phyloP scores from a whole-genome alignment of 768 basidiomycete species.

The Tephrocybe sp. region DNA sequence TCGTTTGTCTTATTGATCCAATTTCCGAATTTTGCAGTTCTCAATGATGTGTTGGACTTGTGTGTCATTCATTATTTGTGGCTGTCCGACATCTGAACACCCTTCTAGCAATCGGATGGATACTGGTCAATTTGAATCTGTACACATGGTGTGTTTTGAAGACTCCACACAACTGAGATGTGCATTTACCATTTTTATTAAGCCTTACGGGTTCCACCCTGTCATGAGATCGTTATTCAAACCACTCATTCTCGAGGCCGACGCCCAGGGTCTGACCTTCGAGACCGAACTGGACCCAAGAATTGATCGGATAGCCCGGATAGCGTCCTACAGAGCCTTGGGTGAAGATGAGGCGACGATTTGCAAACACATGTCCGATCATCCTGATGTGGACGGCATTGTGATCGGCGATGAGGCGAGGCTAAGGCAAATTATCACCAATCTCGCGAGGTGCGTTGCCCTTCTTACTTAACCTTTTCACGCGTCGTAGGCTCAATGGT shows the following conservation, averaged over 20 bases:
- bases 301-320: conserved; percentile 66
- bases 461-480: not conserved
- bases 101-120: conserved; percentile 75
- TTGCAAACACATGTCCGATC: conserved; percentile 35
- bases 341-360: conserved; percentile 47
- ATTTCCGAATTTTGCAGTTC: conserved; percentile 38
- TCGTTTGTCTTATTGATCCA: conserved; percentile 2
- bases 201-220: conserved; percentile 77
- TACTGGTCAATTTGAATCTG: conserved; percentile 77
- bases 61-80: conserved; percentile 30
- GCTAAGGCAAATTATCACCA: conserved; percentile 77
- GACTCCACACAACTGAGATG: not conserved
- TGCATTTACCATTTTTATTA: not conserved
- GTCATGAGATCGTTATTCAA: conserved; percentile 73
- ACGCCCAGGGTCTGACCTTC: conserved; percentile 65
- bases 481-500: not conserved
- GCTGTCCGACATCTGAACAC: conserved; percentile 4
- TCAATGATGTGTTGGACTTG: conserved; percentile 83
- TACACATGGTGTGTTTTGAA: conserved; percentile 40
- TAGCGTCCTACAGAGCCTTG: conserved; percentile 57
- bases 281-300: conserved; percentile 63
- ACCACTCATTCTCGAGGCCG: conserved; percentile 63
- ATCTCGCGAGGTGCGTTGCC: conserved; percentile 63
- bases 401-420: conserved; percentile 86
- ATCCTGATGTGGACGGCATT: conserved; percentile 56